Base-by-base conservation (phyloP, 306 rosid species). In the Oemleria cerasiformis region DNA sequence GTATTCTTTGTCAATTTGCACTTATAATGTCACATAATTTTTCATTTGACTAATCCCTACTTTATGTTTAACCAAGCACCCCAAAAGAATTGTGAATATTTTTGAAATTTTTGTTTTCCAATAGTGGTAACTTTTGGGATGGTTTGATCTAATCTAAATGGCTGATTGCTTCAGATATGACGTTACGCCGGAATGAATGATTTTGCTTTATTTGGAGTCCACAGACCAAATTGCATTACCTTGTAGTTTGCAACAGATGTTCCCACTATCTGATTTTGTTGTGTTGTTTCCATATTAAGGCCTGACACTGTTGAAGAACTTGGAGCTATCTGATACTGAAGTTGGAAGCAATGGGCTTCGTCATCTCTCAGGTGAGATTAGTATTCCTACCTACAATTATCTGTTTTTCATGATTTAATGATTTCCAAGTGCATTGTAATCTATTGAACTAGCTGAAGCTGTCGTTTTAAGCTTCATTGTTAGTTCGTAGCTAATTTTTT, bases 281-380 rank as follows among this genome's bases (percentile, higher is more conserved):
- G 23, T 58, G n/a, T 36, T 41, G 42, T 21, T 59, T 47, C 9
- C 39, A 21, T 48, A 23, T 79, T 65, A 81, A 89, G 96, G 90
- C 76, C 90, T 79, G 61, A 65, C 17, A 73, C 80, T 80, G 40
- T 63, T 89, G 82, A 85, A 77, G 69, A 85, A 84, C 72, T 72
- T 89, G 90, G 87, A 81, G 79, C 80, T 89, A 81, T 89, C 96
- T 47, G 96, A 89, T 74, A 86, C 96, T 8, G 86, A 79, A 72
- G 90, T 89, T 68, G 88, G 87, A 74, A 79, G 83, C 84, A 78
- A 50, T 69, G 96, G 96, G 65, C 79, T 89, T 12, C 77, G 70
- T 39, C 84, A 89, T 87, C 76, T 89, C 73, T 87, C 92, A 45
- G 92, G 96, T 87, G 77, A 73, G 57, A 48, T 17, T 5, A 20